phyloP scores from a whole-genome alignment of 2,329 filamentous ascomycete species.

The Coniochaeta pulveracea region DNA sequence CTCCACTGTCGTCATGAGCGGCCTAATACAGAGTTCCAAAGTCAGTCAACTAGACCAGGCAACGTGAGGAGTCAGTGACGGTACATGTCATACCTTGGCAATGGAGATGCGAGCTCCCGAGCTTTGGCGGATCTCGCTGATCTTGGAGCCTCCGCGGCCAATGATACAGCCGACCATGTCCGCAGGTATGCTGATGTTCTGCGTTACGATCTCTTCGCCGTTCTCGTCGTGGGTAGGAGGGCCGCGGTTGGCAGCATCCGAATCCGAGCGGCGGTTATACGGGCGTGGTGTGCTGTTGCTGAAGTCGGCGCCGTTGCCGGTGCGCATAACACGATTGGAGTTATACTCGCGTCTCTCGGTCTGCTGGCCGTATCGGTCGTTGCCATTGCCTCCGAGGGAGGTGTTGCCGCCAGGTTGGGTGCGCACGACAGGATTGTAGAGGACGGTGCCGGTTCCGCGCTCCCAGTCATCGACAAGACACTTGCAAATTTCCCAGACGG shows the following conservation, averaged over 20 bases:
- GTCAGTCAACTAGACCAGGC: too few relatives aligned
- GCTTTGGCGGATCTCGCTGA: conserved; percentile 95
- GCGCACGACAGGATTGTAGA: conserved; percentile 93
- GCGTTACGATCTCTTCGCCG: conserved; percentile 93
- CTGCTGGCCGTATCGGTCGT: conserved; percentile 31
- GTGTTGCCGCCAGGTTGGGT: conserved; percentile 56
- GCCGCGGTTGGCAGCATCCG: conserved; percentile 68
- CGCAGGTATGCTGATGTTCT: conserved; percentile 98
- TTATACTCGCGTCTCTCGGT: conserved; percentile 44
- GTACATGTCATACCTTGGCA: conserved; percentile 55
- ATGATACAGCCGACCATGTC: conserved; percentile 99
- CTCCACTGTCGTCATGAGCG: conserved; percentile 91
- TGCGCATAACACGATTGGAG: conserved; percentile 73
- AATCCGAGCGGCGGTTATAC: conserved; percentile 71
- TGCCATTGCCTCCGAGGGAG: conserved; percentile 23
- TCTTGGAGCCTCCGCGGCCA: conserved; percentile 88
- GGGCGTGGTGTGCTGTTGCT: conserved; percentile 64
- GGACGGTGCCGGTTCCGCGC: conserved; percentile 88
- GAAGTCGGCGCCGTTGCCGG: conserved; percentile 95
- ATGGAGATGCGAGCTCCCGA: conserved; percentile 96
- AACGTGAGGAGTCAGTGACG: too few relatives aligned
- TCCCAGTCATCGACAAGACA: conserved; percentile 97
- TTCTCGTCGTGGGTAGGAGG: conserved; percentile 89
- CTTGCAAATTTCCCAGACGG: conserved; percentile 98
- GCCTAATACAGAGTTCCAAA: conserved; percentile 39